Percentiles rank a stretch among this genome's conserved stretches.
Conservation (phyloP, 306 rosid species). For the Castanea crenata region DNA sequence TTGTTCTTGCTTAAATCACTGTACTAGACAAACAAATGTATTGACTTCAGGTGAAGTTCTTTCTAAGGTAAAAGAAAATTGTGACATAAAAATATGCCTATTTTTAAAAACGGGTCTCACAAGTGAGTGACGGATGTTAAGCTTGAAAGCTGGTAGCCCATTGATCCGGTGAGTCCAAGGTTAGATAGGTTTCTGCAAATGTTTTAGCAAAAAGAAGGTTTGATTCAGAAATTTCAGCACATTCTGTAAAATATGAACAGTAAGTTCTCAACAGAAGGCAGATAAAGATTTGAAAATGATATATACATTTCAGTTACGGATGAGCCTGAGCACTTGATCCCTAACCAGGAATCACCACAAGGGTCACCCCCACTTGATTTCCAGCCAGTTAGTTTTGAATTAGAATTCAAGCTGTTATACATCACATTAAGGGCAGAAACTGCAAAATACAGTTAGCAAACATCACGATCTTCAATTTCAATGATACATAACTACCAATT, state of each 20-base stretch:
- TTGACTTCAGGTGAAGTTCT: conserved; percentile 33
- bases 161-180: conserved; percentile 61
- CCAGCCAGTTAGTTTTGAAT: conserved; percentile 62
- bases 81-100: neutral
- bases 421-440: conserved; percentile 78
- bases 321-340: conserved; percentile 77
- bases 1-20: conserved; percentile 93
- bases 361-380: conserved; percentile 87
- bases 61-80: neutral
- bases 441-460: conserved; percentile 33
- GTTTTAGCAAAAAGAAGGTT: conserved; percentile 8
- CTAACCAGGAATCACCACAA: conserved; percentile 79
- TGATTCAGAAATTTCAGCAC: neutral
- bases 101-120: conserved; percentile 53
- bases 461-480: neutral
- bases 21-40: conserved; percentile 73
- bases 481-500: neutral
- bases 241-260: neutral
- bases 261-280: neutral
- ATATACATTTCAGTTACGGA: conserved; percentile 81
- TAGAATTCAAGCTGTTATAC: conserved; percentile 66
- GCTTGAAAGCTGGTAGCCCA: conserved; percentile 79
- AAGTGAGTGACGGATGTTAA: conserved; percentile 71
- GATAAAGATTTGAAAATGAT: neutral
- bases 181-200: conserved; percentile 61